phyloP scores from a whole-genome alignment of 2,329 filamentous ascomycete genomes.

The Hortaea werneckii region DNA sequence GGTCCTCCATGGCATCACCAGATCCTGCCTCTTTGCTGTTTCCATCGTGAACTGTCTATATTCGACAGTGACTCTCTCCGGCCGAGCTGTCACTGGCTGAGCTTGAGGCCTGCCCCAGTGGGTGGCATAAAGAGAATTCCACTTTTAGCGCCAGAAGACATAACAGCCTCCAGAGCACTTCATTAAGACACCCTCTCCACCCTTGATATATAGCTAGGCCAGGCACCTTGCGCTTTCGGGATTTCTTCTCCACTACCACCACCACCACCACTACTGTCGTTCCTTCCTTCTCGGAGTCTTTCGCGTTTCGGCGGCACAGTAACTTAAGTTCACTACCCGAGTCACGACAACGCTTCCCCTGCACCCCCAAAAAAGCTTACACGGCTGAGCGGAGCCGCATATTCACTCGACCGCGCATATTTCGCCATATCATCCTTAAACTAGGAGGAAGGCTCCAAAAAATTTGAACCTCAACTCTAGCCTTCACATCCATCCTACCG shows the following conservation, averaged over 20 bases:
- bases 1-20: constrained; percentile 25
- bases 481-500: no score
- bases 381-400: no score
- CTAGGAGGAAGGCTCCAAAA: no score
- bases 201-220: neutral
- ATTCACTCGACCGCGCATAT: no score
- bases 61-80: constrained; percentile 22
- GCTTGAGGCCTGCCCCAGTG: constrained; percentile 7
- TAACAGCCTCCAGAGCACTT: neutral
- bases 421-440: no score
- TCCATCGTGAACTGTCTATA: constrained; percentile 20
- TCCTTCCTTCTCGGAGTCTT: neutral
- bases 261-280: neutral
- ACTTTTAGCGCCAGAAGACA: constrained; percentile 5
- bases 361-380: no score
- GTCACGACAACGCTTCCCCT: no score
- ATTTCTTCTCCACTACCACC: neutral
- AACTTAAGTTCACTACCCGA: neutral
- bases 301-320: neutral
- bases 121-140: constrained; percentile 16
- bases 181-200: no score
- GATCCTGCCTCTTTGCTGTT: constrained; percentile 24
- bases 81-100: constrained; percentile 25
- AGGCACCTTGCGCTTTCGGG: neutral
- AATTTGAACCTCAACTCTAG: no score